Evolutionary conservation across 768 basidiomycete species (phyloP), one percentile per base, ranked within the genome.

Genomic region (Lentinula lateritia): DNA sequence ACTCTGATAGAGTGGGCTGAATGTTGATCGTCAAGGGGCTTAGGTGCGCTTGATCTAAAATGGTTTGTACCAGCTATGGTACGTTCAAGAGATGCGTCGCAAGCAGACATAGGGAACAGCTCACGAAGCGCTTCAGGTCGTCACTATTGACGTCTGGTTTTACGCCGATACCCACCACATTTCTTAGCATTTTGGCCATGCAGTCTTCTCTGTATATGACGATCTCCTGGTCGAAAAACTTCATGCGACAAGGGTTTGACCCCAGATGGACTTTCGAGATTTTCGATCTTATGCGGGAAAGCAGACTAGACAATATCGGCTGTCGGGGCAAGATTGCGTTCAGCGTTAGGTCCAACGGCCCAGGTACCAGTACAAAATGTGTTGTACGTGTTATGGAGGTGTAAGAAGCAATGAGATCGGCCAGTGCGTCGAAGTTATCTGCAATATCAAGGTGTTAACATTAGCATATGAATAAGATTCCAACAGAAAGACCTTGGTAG

Each of bases 1-100:
- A 92, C 68, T 97, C 96, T 61, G 93, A 83, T 9, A 95, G 74
- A 1, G 88, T 89, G 1, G 97, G 93, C 67, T 96, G 92, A 38
- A 96, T 87, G 58, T 88, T 84, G 34, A 85, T 79, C 0, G 94
- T 88, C 32, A 98, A 75, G 0, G 97, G 97, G 13, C 85, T 86
- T n/a, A 99, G 82, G 75, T 98, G 95, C 41, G 89, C 87, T 74
- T 99, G 97, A 70, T 99, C 97, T 39, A 98, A 76, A 42, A 99
- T 87, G 0, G 95, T 90, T 75, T 97, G 95, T n/a, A 97, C 95
- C 59, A 97, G 83, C 95, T 98, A 65, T 8, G 6, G n/a, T 56
- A 39, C 63, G 62, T 48, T 28, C 36, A 52, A 28, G 34, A 20
- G 50, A 35, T 43, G 34, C 39, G 64, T 41, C 46, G 20, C 41